Conservation (phyloP, 176 grass and related monocot species). For the maize (Zea mays) region DNA sequence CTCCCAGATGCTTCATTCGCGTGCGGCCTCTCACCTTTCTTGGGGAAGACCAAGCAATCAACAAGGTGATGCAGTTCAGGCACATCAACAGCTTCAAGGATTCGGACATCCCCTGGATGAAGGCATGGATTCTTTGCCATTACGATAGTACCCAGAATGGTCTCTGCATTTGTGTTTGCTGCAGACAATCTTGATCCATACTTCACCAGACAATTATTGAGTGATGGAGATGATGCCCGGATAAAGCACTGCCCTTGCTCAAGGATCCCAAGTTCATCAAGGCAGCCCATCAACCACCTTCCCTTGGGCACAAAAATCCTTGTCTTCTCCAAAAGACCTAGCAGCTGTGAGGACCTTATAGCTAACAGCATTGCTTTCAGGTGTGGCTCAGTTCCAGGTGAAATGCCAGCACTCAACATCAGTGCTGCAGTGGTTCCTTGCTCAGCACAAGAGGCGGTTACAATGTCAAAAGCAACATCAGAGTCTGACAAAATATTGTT, state of each 20-base stretch:
- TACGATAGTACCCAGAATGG: slow-evolving; percentile 70
- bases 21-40: slow-evolving; percentile 86
- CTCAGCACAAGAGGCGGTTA: slow-evolving; percentile 75
- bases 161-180: slow-evolving; percentile 48
- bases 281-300: slow-evolving; percentile 92
- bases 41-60: slow-evolving; percentile 89
- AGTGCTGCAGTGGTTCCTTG: slow-evolving; percentile 66
- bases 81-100: slow-evolving; percentile 85
- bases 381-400: slow-evolving; percentile 75
- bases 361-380: slow-evolving; percentile 72
- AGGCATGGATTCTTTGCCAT: slow-evolving; percentile 94
- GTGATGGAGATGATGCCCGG: slow-evolving; percentile 55
- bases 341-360: slow-evolving; percentile 71
- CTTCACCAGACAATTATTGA: slow-evolving; percentile 71
- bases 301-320: slow-evolving; percentile 86
- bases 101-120: slow-evolving; percentile 84
- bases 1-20: slow-evolving; percentile 88
- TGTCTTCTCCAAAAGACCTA: slow-evolving; percentile 65
- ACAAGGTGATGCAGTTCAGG: slow-evolving; percentile 70
- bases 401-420: slow-evolving; percentile 83
- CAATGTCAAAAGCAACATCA: slow-evolving; percentile 71
- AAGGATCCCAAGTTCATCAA: slow-evolving; percentile 80
- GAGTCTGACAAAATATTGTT: slow-evolving; percentile 59
- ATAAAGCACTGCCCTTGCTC: slow-evolving; percentile 89
- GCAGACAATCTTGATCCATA: slow-evolving; percentile 55